Base-by-base conservation (phyloP, 441 rosid genomes). In the Pelargonium citronellum region DNA sequence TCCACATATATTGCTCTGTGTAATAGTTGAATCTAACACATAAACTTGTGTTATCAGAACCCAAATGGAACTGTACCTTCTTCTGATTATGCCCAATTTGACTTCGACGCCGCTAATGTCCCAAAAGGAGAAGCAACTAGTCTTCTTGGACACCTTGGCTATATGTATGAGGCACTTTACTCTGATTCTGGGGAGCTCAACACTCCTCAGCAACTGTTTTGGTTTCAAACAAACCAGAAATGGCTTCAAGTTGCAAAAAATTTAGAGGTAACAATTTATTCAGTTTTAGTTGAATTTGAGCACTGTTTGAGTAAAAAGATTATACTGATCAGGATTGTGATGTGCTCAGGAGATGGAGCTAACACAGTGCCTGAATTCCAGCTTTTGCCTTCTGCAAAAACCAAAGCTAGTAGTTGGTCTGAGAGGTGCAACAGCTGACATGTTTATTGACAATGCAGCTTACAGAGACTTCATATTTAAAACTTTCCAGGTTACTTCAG, bases 401-500 rank as follows among this genome's bases (percentile, higher is more conserved):
- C 86, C 88, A 2, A 84, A 85, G 79, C 43, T 85, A 12, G 87
- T 87, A 0, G 77, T 79, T 19, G 85, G 87, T 44, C 73, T 84
- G 10, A 80, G 70, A 4, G 88, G 85, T 8, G 79, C 82, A 0
- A 84, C 84, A 1, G 77, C 88, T 62, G 65, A 85, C 22, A 81
- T 81, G 7, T 85, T 84, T 74, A 62, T 84, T 27, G 83, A 85
- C 64, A 85, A 84, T 64, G 83, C 81, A 22, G 85, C 83, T 70
- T 85, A 85, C 41, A 73, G 84, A 24, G 81, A 76, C 27, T 85
- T 85, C 69, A 78, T 84, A 11, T 77, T 43, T 58, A 30, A 69
- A 37, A 72, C 71, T 39, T 85, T 85, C 61, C 66, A 69, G 10
- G 86, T 83, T 73, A 81, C 87, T 16, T 80, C 88, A 7, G 70